A percentile compares a stretch with the other conserved stretches of the same genome.
These are phyloP conservation scores for Calonectria pteridis DNA, from an alignment of 2,329 filamentous ascomycete genomes.

Conservation along the genomic window DNA sequence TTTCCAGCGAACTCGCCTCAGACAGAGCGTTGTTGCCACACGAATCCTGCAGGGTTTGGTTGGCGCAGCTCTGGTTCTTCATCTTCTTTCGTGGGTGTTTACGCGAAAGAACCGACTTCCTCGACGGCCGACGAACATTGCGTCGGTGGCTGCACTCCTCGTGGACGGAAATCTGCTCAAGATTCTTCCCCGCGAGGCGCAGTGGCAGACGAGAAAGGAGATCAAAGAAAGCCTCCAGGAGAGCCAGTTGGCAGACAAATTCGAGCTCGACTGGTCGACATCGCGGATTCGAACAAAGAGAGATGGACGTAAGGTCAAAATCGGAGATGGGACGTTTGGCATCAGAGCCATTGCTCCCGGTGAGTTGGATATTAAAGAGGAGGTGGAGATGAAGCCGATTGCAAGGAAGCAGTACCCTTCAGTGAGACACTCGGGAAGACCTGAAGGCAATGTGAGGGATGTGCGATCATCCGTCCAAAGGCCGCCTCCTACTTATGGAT, in stretches of 20 bases:
- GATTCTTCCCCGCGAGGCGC: slow-evolving; percentile 39
- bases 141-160: slow-evolving; percentile 52
- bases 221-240: slow-evolving; percentile 33
- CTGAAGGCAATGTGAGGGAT: neutral
- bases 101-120: slow-evolving; percentile 46
- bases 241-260: slow-evolving; percentile 26
- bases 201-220: slow-evolving; percentile 41
- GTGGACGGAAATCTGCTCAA: slow-evolving; percentile 53
- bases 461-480: neutral
- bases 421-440: slow-evolving; percentile 2
- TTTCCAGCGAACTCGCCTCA: slow-evolving; percentile 32
- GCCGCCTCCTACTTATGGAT: slow-evolving; percentile 8
- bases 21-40: slow-evolving; percentile 49
- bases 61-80: slow-evolving; percentile 43
- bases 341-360: slow-evolving; percentile 32
- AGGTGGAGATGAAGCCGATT: slow-evolving; percentile 41
- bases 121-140: slow-evolving; percentile 49
- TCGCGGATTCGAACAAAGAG: slow-evolving; percentile 18
- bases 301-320: slow-evolving; percentile 32
- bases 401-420: slow-evolving; percentile 3
- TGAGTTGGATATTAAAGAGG: slow-evolving; percentile 33
- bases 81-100: slow-evolving; percentile 46
- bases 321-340: slow-evolving; percentile 35
- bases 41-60: slow-evolving; percentile 51
- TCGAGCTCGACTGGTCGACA: slow-evolving; percentile 37